Evolutionary conservation across 805 yeast species (phyloP).

Genomic region (Nakazawaea populi): DNA sequence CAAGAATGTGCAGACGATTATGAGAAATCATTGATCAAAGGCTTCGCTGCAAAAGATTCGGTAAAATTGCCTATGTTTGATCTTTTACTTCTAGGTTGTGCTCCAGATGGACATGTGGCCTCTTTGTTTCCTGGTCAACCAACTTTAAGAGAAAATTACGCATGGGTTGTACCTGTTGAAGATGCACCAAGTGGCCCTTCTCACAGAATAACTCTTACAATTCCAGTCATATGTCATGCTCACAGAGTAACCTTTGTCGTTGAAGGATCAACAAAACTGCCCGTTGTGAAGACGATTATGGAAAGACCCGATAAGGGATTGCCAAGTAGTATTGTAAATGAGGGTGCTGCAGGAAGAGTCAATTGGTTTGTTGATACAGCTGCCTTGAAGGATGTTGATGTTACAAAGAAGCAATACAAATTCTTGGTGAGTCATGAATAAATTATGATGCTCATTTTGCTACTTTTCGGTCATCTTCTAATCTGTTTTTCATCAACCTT

Average conservation of each 20-base stretch:
- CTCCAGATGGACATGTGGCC: constrained; percentile 98
- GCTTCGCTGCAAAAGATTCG: constrained; percentile 93
- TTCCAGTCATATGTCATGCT: constrained; percentile 93
- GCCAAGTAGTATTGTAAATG: constrained; percentile 90
- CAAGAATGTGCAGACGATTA: constrained; percentile 93
- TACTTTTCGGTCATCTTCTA: neutral
- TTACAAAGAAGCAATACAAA: constrained; percentile 68
- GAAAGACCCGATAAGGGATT: constrained; percentile 96
- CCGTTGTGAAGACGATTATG: constrained; percentile 83
- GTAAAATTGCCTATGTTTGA: constrained; percentile 96
- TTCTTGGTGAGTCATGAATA: constrained; percentile 28
- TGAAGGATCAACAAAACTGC: constrained; percentile 94
- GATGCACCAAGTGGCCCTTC: constrained; percentile 89
- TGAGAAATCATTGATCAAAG: constrained; percentile 78
- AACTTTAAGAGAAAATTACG: constrained; percentile 79
- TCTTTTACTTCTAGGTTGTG: constrained; percentile 87
- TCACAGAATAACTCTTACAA: constrained; percentile 80
- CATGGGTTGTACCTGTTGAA: constrained; percentile 92
- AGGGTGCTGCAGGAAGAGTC: constrained; percentile 94
- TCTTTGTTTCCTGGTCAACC: constrained; percentile 94
- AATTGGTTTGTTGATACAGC: constrained; percentile 97
- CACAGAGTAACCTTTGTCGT: constrained; percentile 91
- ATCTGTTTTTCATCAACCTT: too few species aligned
- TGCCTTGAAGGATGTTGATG: constrained; percentile 75
- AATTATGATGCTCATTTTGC: neutral